Evolutionary conservation across 805 yeast species (phyloP), one percentile per base, ranked within the genome.

Genomic region (Candida tallmaniae): DNA sequence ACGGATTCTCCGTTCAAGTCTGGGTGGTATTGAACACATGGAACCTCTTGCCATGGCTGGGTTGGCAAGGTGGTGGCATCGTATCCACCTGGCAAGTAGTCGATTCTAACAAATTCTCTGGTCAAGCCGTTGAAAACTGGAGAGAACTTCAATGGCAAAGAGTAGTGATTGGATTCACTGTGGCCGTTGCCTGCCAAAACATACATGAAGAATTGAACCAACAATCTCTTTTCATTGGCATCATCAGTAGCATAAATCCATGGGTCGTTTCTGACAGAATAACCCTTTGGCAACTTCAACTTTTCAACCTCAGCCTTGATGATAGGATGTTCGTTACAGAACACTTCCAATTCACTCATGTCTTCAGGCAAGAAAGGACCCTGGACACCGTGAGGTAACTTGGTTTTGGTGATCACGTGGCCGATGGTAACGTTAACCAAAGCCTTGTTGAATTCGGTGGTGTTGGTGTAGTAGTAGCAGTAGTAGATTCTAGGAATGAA

Each of bases 231-330:
- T 51, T 79, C 84, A 40, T 70, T 60, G 31, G 74, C 62, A 47
- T 77, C 79, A 52, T 80, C 87, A 22, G 87, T 79, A 50, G 90
- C 94, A 55, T 84, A 83, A 72, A 83, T 84, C 94, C 95, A 84
- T 34, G 89, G 86, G 54, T 83, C 90, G 52, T 72, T 72, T 46
- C 78, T 71, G 31, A 80, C 79, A 23, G 55, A 53, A 62, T 55
- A 73, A 54, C 52, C 72, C 45, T 62, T 51, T 41, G 88, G 89
- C 39, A 83, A 65, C 44, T 76, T 69, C 58, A 82, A 67, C 55
- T 81, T 80, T 39, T 68, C 83, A 46, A 81, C 67, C 56, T 83
- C 88, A 17, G 79, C 83, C 41, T 55, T 44, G 41, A 81, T 78
- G 2, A 50, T 40, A 13, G 88, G 88, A 51, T 80, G 82, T 17